phyloP scores from a whole-genome alignment of 345 rosid genomes.

The Dimocarpus longan region DNA sequence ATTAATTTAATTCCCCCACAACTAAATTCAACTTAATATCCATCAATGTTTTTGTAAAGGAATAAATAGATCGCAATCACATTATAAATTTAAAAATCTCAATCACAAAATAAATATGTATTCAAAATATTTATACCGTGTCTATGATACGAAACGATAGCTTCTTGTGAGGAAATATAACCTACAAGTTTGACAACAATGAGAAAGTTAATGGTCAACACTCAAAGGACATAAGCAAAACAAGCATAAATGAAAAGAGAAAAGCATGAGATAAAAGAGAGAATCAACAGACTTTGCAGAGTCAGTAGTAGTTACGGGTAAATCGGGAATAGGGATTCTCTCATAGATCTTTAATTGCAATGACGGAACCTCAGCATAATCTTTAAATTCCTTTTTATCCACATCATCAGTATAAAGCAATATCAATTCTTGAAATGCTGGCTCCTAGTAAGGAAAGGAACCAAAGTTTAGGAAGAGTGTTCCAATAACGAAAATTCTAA shows the following conservation, averaged over 20 bases:
- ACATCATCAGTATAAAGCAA: conserved; percentile 70
- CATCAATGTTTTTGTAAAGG: neutral
- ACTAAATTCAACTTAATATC: conserved; percentile 6
- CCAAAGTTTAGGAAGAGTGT: conserved; percentile 24
- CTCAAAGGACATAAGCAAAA: conserved; percentile 3
- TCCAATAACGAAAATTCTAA: neutral
- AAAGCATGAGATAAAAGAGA: conserved; percentile 23
- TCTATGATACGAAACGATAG: conserved; percentile 93
- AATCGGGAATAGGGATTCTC: conserved; percentile 94
- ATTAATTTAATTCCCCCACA: neutral
- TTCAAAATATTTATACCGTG: conserved; percentile 61
- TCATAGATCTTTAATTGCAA: conserved; percentile 82
- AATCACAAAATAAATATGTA: conserved; percentile 1
- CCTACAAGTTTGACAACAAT: conserved; percentile 50
- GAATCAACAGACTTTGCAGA: conserved; percentile 32
- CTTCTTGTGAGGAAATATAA: conserved; percentile 92
- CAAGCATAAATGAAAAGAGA: neutral
- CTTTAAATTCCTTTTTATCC: conserved; percentile 38
- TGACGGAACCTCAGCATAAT: conserved; percentile 55
- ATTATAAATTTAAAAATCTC: neutral
- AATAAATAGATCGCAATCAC: neutral
- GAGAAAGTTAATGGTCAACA: conserved; percentile 23
- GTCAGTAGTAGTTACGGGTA: conserved; percentile 63
- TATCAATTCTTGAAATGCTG: conserved; percentile 87
- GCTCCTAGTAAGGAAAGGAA: conserved; percentile 63